Percentiles rank a stretch among this genome's conserved stretches.
Evolutionary conservation across 192 early-diverging fungal genomes (phyloP).

Genomic region (Rhizophagus clarus): DNA sequence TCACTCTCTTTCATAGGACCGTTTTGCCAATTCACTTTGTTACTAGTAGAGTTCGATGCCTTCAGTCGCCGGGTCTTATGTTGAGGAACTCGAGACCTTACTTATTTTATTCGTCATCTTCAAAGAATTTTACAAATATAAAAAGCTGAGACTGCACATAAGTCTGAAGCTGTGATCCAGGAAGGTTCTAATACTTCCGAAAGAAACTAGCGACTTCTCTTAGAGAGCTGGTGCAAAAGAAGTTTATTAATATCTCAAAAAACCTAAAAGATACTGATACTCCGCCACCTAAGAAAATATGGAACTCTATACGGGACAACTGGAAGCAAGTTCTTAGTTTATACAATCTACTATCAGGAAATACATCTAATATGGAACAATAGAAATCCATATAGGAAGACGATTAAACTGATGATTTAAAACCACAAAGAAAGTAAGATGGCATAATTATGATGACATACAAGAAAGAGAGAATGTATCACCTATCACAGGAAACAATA

Average conservation of each 20-base stretch:
- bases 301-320: not conserved
- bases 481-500: no score
- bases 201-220: not conserved
- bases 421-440: no score
- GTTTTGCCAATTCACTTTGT: not conserved
- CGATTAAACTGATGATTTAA: no score
- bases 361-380: no score
- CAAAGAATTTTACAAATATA: constrained; percentile 15
- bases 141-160: not conserved
- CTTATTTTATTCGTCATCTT: constrained; percentile 14
- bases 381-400: no score
- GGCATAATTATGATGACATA: no score
- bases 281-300: not conserved
- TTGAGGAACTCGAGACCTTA: constrained; percentile 20
- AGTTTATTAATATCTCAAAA: constrained; percentile 4
- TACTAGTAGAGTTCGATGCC: not conserved
- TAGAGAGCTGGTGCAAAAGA: constrained; percentile 7
- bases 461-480: no score
- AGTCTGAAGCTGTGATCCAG: not conserved
- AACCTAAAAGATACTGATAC: not conserved
- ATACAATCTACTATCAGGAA: no score
- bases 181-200: not conserved
- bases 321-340: not conserved
- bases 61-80: not conserved
- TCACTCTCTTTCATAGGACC: no score